Conservation (phyloP, 2,329 filamentous ascomycete species). For the Albifimbria verrucaria region DNA sequence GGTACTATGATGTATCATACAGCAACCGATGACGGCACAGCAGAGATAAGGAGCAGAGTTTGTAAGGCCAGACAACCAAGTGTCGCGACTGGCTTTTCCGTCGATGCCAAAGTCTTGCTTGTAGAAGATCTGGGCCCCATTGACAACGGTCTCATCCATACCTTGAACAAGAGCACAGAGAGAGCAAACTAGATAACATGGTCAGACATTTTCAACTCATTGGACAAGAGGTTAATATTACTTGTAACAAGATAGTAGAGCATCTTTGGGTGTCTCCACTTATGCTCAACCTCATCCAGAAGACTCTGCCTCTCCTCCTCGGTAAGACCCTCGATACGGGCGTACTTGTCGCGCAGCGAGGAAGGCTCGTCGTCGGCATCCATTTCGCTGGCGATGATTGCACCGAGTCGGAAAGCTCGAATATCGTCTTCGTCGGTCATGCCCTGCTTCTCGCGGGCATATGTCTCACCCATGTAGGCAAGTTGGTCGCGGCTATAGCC, state of each 20-base stretch:
- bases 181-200: conserved; percentile 48
- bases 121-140: conserved; percentile 65
- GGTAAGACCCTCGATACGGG: conserved; percentile 49
- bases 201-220: background rate
- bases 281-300: conserved; percentile 58
- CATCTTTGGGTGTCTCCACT: conserved; percentile 65
- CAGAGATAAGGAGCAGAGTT: conserved; percentile 63
- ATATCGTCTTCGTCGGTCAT: conserved; percentile 54
- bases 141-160: conserved; percentile 62
- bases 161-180: conserved; percentile 56
- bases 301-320: conserved; percentile 56
- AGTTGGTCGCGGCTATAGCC: conserved; percentile 44
- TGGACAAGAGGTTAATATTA: conserved; percentile 19
- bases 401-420: conserved; percentile 57
- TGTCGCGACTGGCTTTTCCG: conserved; percentile 42
- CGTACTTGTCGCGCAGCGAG: conserved; percentile 32
- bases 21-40: conserved; percentile 64
- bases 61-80: conserved; percentile 59
- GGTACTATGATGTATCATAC: conserved; percentile 41
- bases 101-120: conserved; percentile 58
- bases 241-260: conserved; percentile 63
- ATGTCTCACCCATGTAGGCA: conserved; percentile 52
- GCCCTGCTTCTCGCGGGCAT: conserved; percentile 49
- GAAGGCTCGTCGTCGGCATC: conserved; percentile 21
- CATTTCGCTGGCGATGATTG: conserved; percentile 52